Percentiles rank a stretch among this genome's conserved stretches.
Evolutionary conservation across 1,284 basidiomycete species (phyloP).

Genomic region (Ceratobasidium sp.): DNA sequence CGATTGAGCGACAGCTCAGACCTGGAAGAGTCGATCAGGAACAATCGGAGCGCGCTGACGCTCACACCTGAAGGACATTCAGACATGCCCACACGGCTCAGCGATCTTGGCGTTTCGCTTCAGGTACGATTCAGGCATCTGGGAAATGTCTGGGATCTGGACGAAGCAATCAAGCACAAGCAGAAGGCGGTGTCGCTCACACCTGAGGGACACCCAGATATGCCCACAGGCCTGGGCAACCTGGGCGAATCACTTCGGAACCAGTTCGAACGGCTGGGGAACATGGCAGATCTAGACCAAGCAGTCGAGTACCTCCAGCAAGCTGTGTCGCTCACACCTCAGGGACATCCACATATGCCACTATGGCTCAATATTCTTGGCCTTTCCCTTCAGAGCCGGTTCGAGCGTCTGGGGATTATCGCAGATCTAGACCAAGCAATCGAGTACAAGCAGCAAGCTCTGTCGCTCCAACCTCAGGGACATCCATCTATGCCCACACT

Average conservation of each 20-base stretch:
- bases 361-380: background rate
- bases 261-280: background rate
- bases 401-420: background rate
- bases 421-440: background rate
- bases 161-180: background rate
- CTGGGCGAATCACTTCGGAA: background rate
- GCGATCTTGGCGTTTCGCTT: background rate
- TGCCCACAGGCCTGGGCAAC: background rate
- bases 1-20: no score
- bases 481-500: background rate
- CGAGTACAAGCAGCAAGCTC: background rate
- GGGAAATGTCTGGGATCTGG: background rate
- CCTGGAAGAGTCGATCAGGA: no score
- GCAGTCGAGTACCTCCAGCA: background rate
- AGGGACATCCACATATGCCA: background rate
- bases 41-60: no score
- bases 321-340: background rate
- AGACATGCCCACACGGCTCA: background rate
- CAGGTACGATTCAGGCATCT: background rate
- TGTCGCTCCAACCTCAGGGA: background rate
- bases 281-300: background rate
- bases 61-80: no score
- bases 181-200: background rate
- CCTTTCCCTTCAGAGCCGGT: background rate
- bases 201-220: background rate